Conservation (phyloP, 2,329 filamentous ascomycete species). For the Epichloe brachyelytri region DNA sequence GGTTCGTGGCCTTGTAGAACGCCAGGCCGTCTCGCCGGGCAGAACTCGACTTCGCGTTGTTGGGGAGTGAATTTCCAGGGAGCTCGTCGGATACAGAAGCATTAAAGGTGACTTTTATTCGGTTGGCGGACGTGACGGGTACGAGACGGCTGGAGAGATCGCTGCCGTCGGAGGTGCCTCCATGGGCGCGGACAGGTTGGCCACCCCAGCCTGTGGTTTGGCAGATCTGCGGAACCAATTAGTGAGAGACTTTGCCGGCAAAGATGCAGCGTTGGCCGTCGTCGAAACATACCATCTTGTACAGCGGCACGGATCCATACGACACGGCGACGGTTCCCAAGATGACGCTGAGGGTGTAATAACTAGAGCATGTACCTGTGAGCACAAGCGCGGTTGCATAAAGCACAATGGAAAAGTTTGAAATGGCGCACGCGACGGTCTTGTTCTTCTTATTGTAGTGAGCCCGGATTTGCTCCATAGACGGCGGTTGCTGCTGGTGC, state of each 20-base stretch:
- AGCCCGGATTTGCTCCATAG: slow-evolving; percentile 51
- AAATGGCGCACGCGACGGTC: slow-evolving; percentile 34
- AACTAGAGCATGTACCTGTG: slow-evolving; percentile 28
- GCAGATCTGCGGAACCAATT: slow-evolving; percentile 42
- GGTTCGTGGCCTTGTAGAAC: slow-evolving; percentile 95
- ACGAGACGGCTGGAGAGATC: slow-evolving; percentile 66
- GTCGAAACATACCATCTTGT: slow-evolving; percentile 57
- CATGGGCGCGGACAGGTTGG: slow-evolving; percentile 74
- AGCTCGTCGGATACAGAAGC: slow-evolving; percentile 89
- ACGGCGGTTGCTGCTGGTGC: slow-evolving; percentile 16
- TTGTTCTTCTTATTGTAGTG: slow-evolving; percentile 56
- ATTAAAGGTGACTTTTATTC: slow-evolving; percentile 91
- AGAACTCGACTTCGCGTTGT: slow-evolving; percentile 93
- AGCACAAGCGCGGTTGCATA: background rate
- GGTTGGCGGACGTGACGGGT: slow-evolving; percentile 67
- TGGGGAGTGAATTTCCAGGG: slow-evolving; percentile 94
- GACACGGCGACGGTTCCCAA: slow-evolving; percentile 67
- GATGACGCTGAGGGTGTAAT: slow-evolving; percentile 65
- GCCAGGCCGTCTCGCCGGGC: slow-evolving; percentile 94
- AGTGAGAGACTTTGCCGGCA: background rate
- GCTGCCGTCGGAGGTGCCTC: slow-evolving; percentile 32
- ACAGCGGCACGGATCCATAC: slow-evolving; percentile 74
- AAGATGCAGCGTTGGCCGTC: background rate
- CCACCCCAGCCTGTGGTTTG: slow-evolving; percentile 85
- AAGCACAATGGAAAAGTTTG: background rate